Conservation (phyloP, 2,329 filamentous ascomycete genomes). For the Thelonectria olida region DNA sequence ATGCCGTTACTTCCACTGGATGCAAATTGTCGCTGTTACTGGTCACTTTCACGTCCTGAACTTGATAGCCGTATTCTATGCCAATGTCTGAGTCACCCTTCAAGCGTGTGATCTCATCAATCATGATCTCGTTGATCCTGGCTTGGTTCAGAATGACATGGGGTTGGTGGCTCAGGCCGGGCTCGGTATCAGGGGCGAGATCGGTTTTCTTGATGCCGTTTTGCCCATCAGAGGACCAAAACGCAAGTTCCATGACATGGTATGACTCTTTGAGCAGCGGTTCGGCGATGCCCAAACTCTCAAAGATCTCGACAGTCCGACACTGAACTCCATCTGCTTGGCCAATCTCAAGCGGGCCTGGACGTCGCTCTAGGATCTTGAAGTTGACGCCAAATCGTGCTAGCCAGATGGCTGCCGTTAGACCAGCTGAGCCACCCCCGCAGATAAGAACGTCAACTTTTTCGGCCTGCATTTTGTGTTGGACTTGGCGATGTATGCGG, state of each 20-base stretch:
- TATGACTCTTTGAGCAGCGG: slow-evolving; percentile 64
- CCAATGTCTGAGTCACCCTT: neutral
- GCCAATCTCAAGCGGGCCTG: slow-evolving; percentile 24
- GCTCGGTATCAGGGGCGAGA: slow-evolving; percentile 18
- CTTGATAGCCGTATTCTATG: slow-evolving; percentile 27
- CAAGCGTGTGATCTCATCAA: slow-evolving; percentile 14
- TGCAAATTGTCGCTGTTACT: neutral
- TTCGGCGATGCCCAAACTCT: slow-evolving; percentile 65
- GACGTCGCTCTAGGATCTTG: slow-evolving; percentile 24
- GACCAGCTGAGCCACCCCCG: slow-evolving; percentile 27
- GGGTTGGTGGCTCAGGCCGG: slow-evolving; percentile 23
- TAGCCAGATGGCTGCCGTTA: slow-evolving; percentile 27
- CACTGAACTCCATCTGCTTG: slow-evolving; percentile 30
- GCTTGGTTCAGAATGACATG: slow-evolving; percentile 31
- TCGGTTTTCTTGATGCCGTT: slow-evolving; percentile 9
- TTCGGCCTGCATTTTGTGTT: neutral
- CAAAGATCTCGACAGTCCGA: slow-evolving; percentile 64
- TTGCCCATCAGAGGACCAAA: slow-evolving; percentile 53
- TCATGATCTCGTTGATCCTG: slow-evolving; percentile 26
- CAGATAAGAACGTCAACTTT: slow-evolving; percentile 26
- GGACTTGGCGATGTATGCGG: neutral
- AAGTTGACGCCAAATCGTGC: slow-evolving; percentile 25
- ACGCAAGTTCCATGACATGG: slow-evolving; percentile 66
- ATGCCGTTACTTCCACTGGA: slow-evolving; percentile 21
- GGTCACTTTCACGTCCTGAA: slow-evolving; percentile 22